Percentiles rank a stretch among this genome's conserved stretches.
phyloP scores from a whole-genome alignment of 768 basidiomycete species.

The Galerina sulciceps region DNA sequence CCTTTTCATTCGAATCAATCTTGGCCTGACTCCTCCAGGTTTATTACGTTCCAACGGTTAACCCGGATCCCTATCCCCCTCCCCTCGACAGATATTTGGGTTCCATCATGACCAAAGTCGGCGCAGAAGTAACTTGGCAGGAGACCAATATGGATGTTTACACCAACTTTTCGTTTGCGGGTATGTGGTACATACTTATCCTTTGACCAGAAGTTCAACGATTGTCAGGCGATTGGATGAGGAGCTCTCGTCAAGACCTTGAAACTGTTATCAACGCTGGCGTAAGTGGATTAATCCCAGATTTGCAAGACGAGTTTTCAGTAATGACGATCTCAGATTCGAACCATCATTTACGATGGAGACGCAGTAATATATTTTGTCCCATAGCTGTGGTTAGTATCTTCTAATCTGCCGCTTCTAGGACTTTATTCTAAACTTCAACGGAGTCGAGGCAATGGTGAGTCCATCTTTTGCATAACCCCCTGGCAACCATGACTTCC shows the following conservation, averaged over 20 bases:
- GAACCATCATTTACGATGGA: conserved; percentile 58
- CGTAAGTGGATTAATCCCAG: conserved; percentile 20
- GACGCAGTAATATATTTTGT: conserved; percentile 46
- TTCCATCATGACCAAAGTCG: conserved; percentile 38
- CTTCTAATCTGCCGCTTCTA: conserved; percentile 8
- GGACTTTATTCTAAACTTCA: conserved; percentile 61
- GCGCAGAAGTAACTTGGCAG: conserved; percentile 46
- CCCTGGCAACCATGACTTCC: neutral
- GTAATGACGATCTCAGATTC: conserved; percentile 25
- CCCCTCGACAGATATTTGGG: conserved; percentile 34
- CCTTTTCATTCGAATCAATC: too few relatives aligned
- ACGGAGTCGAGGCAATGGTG: conserved; percentile 64
- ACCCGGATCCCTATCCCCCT: conserved; percentile 54
- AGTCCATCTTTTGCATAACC: neutral
- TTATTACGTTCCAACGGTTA: conserved; percentile 47
- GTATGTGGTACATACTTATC: neutral
- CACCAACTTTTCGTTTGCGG: conserved; percentile 22
- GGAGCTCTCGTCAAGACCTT: conserved; percentile 48
- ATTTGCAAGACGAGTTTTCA: neutral
- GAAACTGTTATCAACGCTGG: conserved; percentile 65
- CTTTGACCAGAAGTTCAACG: neutral
- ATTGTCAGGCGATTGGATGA: conserved; percentile 63
- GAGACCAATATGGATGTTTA: conserved; percentile 45
- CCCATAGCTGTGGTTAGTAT: too few relatives aligned
- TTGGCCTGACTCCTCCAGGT: conserved; percentile 17